These are phyloP conservation scores for Monilinia fructigena DNA, from an alignment of 2,329 filamentous ascomycete genomes.

Conservation along the genomic window DNA sequence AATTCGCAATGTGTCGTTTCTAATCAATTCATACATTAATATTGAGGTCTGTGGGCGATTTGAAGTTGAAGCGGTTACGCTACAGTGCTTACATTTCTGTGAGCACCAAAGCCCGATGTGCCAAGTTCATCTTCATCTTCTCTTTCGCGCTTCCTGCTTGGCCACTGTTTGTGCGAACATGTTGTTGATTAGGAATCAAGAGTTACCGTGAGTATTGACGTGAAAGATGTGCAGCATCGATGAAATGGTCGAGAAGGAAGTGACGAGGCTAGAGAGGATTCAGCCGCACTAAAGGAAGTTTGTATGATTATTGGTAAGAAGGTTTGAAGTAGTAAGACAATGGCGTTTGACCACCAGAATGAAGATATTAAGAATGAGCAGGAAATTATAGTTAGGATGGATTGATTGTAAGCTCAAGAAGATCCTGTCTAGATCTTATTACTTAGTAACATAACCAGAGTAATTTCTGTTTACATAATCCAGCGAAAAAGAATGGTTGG, in stretches of 20 bases:
- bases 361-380: background rate
- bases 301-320: background rate
- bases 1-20: constrained; percentile 39
- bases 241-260: background rate
- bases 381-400: background rate
- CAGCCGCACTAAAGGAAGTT: constrained; percentile 1
- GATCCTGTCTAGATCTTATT: background rate
- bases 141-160: constrained; percentile 35
- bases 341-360: background rate
- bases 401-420: background rate
- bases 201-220: background rate
- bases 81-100: constrained; percentile 35
- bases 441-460: no score
- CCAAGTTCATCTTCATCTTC: constrained; percentile 36
- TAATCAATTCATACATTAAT: constrained; percentile 24
- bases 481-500: background rate
- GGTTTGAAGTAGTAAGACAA: no score
- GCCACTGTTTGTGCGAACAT: constrained; percentile 24
- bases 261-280: background rate
- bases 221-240: background rate
- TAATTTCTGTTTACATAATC: background rate
- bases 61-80: background rate
- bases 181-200: background rate
- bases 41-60: constrained; percentile 8
- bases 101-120: constrained; percentile 37